Conservation (phyloP, 768 basidiomycete genomes). For the Coprinopsis sp. region DNA sequence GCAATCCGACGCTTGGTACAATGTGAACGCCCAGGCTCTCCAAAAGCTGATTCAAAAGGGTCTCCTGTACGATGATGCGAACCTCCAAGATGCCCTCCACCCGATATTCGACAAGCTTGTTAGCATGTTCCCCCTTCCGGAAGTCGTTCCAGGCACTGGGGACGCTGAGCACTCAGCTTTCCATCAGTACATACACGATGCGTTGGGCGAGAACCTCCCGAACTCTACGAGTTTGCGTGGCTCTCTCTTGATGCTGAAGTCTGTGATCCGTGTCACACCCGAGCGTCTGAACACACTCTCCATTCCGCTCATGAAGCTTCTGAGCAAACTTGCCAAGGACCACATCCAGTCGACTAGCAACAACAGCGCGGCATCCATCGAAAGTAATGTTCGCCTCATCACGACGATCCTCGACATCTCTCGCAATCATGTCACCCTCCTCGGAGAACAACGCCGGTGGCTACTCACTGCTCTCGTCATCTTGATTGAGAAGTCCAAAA, state of each 20-base stretch:
- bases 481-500: slow-evolving; percentile 89
- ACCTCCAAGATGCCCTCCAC: slow-evolving; percentile 75
- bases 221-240: slow-evolving; percentile 67
- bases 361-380: slow-evolving; percentile 50
- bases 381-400: slow-evolving; percentile 59
- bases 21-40: slow-evolving; percentile 61
- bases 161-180: slow-evolving; percentile 70
- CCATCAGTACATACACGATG: slow-evolving; percentile 67
- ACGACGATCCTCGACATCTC: slow-evolving; percentile 85
- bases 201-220: slow-evolving; percentile 76
- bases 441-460: slow-evolving; percentile 83
- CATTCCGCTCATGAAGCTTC: slow-evolving; percentile 70
- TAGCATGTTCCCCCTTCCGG: slow-evolving; percentile 69
- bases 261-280: slow-evolving; percentile 73
- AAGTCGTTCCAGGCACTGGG: slow-evolving; percentile 32
- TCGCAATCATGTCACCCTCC: slow-evolving; percentile 69
- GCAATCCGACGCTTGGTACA: slow-evolving; percentile 82
- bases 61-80: slow-evolving; percentile 71
- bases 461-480: slow-evolving; percentile 73
- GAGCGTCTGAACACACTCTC: slow-evolving; percentile 83
- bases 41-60: slow-evolving; percentile 87
- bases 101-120: slow-evolving; percentile 81
- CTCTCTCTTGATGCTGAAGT: slow-evolving; percentile 81
- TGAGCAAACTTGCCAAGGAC: slow-evolving; percentile 83
- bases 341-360: slow-evolving; percentile 59